phyloP scores from a whole-genome alignment of 1,284 basidiomycete genomes.

The Hypsizygus ulmarius region DNA sequence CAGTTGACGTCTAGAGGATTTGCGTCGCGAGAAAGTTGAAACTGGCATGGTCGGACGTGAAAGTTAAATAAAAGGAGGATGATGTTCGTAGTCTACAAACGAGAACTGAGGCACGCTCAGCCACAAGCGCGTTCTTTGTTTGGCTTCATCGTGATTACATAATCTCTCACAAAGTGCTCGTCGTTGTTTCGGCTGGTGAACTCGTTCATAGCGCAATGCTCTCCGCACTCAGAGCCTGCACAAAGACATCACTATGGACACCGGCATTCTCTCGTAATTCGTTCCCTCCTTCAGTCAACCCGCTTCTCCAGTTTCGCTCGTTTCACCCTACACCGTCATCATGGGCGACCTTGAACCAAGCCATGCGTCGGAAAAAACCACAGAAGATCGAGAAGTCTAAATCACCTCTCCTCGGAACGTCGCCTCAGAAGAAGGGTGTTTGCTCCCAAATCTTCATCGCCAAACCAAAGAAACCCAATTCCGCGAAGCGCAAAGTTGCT shows the following conservation, averaged over 20 bases:
- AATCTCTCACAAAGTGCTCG: slow-evolving; percentile 8
- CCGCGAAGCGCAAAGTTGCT: slow-evolving; percentile 96
- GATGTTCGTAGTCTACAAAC: not conserved
- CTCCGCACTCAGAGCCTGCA: slow-evolving; percentile 37
- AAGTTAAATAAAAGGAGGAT: slow-evolving; percentile 5
- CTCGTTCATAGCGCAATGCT: slow-evolving; percentile 36
- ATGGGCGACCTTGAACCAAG: slow-evolving; percentile 78
- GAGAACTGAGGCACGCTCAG: slow-evolving; percentile 2
- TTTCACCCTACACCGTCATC: slow-evolving; percentile 67
- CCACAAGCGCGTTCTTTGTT: slow-evolving; percentile 39
- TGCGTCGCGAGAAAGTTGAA: slow-evolving; percentile 41
- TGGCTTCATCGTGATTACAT: slow-evolving; percentile 22
- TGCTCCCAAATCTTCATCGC: slow-evolving; percentile 80
- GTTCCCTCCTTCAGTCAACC: slow-evolving; percentile 7
- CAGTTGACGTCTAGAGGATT: slow-evolving; percentile 37
- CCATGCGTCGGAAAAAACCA: slow-evolving; percentile 61
- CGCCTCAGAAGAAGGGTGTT: slow-evolving; percentile 89
- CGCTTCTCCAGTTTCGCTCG: slow-evolving; percentile 37
- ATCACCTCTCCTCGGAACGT: slow-evolving; percentile 75
- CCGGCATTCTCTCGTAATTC: slow-evolving; percentile 18
- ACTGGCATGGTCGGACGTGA: slow-evolving; percentile 37
- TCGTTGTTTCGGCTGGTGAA: no score
- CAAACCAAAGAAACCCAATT: slow-evolving; percentile 98
- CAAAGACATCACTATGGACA: slow-evolving; percentile 19
- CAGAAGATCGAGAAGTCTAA: slow-evolving; percentile 54